phyloP scores from a whole-genome alignment of 352 stramenopile genomes.

The Plasmopara muralis region DNA sequence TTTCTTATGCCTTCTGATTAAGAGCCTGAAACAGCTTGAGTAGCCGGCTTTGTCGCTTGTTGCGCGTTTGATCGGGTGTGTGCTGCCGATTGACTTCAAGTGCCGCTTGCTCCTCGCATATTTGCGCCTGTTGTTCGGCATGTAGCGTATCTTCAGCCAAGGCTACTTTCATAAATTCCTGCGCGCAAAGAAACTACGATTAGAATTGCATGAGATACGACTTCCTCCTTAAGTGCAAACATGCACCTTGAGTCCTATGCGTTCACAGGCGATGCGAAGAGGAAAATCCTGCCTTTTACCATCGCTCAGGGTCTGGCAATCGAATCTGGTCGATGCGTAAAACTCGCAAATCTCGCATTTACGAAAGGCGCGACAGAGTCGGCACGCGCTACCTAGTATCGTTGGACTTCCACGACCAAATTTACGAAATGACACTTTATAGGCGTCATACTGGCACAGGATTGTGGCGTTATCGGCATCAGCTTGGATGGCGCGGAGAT shows the following conservation, averaged over 20 bases:
- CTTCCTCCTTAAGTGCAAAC: neutral
- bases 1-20: neutral
- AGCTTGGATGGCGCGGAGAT: slow-evolving; percentile 83
- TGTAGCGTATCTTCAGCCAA: slow-evolving; percentile 42
- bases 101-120: slow-evolving; percentile 18
- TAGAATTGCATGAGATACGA: neutral
- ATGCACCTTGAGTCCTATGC: slow-evolving; percentile 46
- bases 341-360: slow-evolving; percentile 87
- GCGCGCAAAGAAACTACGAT: neutral
- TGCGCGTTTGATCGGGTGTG: slow-evolving; percentile 10
- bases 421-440: slow-evolving; percentile 67
- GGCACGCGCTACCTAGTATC: slow-evolving; percentile 33
- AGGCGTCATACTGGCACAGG: slow-evolving; percentile 86
- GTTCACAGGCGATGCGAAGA: slow-evolving; percentile 32
- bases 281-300: slow-evolving; percentile 23
- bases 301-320: slow-evolving; percentile 15
- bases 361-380: slow-evolving; percentile 75
- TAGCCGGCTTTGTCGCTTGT: slow-evolving; percentile 13
- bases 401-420: slow-evolving; percentile 45
- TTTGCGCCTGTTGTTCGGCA: slow-evolving; percentile 32
- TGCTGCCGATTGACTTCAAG: slow-evolving; percentile 9
- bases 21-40: slow-evolving; percentile 17
- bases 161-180: slow-evolving; percentile 48
- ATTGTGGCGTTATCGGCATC: slow-evolving; percentile 88
- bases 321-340: slow-evolving; percentile 37